phyloP scores from a whole-genome alignment of 768 basidiomycete species.

The Tulasnella sp. region DNA sequence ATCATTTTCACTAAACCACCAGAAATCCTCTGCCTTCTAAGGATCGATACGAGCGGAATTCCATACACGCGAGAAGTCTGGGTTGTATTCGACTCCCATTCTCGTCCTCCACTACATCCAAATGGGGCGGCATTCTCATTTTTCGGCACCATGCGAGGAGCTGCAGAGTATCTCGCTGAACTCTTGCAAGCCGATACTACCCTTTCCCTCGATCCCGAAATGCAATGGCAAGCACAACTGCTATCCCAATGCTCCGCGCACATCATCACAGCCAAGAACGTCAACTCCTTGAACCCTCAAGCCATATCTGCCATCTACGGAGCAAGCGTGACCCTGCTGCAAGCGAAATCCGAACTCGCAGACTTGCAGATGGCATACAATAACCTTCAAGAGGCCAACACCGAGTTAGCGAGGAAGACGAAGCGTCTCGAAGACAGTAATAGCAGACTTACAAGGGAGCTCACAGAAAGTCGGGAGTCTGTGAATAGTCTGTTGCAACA shows the following conservation, averaged over 20 bases:
- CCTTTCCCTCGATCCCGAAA: slow-evolving; percentile 6
- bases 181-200: slow-evolving; percentile 12
- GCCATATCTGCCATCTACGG: slow-evolving; percentile 27
- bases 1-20: slow-evolving; percentile 56
- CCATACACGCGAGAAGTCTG: slow-evolving; percentile 28
- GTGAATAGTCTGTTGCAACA: too few relatives aligned
- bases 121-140: slow-evolving; percentile 48
- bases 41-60: slow-evolving; percentile 18
- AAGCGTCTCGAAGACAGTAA: slow-evolving; percentile 24
- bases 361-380: slow-evolving; percentile 25
- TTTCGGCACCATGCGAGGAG: slow-evolving; percentile 18
- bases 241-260: slow-evolving; percentile 49
- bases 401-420: slow-evolving; percentile 23
- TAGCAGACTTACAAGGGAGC: slow-evolving; percentile 17
- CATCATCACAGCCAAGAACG: slow-evolving; percentile 32
- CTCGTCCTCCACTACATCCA: slow-evolving; percentile 41
- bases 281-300: neutral
- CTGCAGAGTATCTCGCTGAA: slow-evolving; percentile 15
- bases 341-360: slow-evolving; percentile 30
- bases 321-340: slow-evolving; percentile 38
- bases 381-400: neutral
- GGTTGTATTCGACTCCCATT: slow-evolving; percentile 55
- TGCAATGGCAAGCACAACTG: slow-evolving; percentile 56
- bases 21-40: slow-evolving; percentile 48
- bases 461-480: too few relatives aligned